Conservation (phyloP, 768 basidiomycete genomes). For the Leccinum variicolor region DNA sequence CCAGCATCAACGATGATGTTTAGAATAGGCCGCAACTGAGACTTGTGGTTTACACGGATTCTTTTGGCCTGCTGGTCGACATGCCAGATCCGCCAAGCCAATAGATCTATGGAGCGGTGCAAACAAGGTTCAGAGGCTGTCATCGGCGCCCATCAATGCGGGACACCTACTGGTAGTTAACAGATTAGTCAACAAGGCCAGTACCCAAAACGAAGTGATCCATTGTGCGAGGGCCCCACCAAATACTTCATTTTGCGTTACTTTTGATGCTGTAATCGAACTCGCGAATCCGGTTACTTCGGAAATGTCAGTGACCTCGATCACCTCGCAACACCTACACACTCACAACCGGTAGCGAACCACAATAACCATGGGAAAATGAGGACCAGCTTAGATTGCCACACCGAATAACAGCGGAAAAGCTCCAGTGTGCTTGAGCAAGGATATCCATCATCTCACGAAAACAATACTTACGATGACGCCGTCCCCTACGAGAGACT, state of each 20-base stretch:
- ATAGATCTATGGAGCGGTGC: constrained; percentile 14
- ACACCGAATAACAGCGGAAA: constrained; percentile 32
- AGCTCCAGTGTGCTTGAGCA: constrained; percentile 13
- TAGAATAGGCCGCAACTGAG: constrained; percentile 17
- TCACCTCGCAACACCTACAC: background rate
- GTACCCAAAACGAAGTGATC: constrained; percentile 33
- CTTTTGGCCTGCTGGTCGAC: constrained; percentile 21
- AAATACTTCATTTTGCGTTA: constrained; percentile 23
- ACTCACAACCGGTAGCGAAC: constrained; percentile 25
- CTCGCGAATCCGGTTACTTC: constrained; percentile 20
- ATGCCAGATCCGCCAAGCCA: constrained; percentile 31
- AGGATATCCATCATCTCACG: background rate
- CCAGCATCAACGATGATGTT: constrained; percentile 37
- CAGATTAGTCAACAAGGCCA: constrained; percentile 33
- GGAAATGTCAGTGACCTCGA: background rate
- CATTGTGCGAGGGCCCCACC: constrained; percentile 26
- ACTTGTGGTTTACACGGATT: constrained; percentile 8
- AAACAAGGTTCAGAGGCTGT: background rate
- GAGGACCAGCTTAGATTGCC: constrained; percentile 28
- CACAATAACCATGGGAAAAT: constrained; percentile 30
- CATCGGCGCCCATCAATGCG: background rate
- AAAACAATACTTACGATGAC: constrained; percentile 22
- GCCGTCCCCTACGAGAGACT: constrained; percentile 30
- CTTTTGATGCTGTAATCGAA: constrained; percentile 14
- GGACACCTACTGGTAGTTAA: constrained; percentile 28